Percentiles rank a stretch among this genome's conserved stretches.
These are phyloP conservation scores for Pseudevernia furfuracea DNA, from an alignment of 495 filamentous ascomycete species.

Conservation along the genomic window DNA sequence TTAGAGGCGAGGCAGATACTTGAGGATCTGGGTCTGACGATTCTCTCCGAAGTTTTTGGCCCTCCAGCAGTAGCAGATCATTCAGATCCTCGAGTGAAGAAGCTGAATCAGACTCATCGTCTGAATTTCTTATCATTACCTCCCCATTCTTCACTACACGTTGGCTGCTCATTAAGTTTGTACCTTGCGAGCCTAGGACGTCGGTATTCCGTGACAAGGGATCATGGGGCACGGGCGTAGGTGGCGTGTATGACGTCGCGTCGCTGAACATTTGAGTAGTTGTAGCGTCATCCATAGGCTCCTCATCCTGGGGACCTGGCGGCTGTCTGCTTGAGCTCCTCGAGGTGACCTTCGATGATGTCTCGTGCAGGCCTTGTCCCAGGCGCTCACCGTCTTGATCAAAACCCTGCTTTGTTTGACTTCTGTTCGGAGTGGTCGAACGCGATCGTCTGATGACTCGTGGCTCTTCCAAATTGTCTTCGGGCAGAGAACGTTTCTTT, in stretches of 20 bases:
- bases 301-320: neutral
- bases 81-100: slow-evolving; percentile 41
- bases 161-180: slow-evolving; percentile 28
- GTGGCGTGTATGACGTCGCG: neutral
- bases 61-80: slow-evolving; percentile 28
- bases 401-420: neutral
- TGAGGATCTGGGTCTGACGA: slow-evolving; percentile 19
- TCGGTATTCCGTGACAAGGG: neutral
- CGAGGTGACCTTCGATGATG: neutral
- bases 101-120: slow-evolving; percentile 58
- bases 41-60: slow-evolving; percentile 26
- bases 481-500: slow-evolving; percentile 15
- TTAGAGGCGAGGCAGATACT: neutral
- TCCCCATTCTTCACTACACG: slow-evolving; percentile 44
- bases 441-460: slow-evolving; percentile 12
- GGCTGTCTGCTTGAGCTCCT: neutral
- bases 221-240: neutral
- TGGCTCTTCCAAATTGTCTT: slow-evolving; percentile 11
- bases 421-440: slow-evolving; percentile 5
- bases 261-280: neutral
- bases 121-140: slow-evolving; percentile 57
- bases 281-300: neutral
- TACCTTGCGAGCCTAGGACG: slow-evolving; percentile 10
- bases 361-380: neutral
- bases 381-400: neutral